Conservation (phyloP, 169 alveolate species). For the Hepatocystis sp. region DNA sequence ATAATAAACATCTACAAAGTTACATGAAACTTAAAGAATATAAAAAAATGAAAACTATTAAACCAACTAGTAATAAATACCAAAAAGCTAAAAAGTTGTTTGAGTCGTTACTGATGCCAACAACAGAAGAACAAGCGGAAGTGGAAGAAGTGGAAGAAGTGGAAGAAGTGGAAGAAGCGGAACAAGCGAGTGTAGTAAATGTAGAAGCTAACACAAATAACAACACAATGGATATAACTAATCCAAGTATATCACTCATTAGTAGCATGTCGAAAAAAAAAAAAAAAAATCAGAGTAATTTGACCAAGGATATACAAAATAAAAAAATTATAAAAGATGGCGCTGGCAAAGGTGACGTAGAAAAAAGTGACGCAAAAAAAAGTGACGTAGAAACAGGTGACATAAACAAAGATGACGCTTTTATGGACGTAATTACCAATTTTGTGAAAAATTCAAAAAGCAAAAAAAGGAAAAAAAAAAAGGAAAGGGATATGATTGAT, state of each 20-base stretch:
- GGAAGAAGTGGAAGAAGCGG: not conserved
- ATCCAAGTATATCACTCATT: too few species aligned
- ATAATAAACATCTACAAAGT: slow-evolving; percentile 31
- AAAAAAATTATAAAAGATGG: too few species aligned
- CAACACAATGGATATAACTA: too few species aligned
- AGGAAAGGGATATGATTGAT: slow-evolving; percentile 66
- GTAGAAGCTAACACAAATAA: too few species aligned
- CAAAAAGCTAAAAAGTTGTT: slow-evolving; percentile 66
- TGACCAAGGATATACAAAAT: not conserved
- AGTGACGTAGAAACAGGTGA: not conserved
- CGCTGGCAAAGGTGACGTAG: not conserved
- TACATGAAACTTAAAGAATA: slow-evolving; percentile 68
- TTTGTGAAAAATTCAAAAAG: slow-evolving; percentile 53
- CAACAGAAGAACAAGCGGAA: not conserved
- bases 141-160: slow-evolving; percentile 6
- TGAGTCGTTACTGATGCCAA: slow-evolving; percentile 25
- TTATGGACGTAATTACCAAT: slow-evolving; percentile 51
- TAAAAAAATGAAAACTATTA: slow-evolving; percentile 40
- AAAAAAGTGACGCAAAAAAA: not conserved
- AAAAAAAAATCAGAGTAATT: not conserved
- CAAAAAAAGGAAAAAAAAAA: slow-evolving; percentile 46
- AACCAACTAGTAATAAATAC: slow-evolving; percentile 37
- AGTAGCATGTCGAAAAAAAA: too few species aligned
- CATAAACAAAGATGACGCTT: slow-evolving; percentile 9
- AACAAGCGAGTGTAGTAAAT: not conserved